Percentiles rank a stretch among this genome's conserved stretches.
Evolutionary conservation across 1,284 basidiomycete genomes (phyloP).

Genomic region (Filobasidium uniguttulatum): DNA sequence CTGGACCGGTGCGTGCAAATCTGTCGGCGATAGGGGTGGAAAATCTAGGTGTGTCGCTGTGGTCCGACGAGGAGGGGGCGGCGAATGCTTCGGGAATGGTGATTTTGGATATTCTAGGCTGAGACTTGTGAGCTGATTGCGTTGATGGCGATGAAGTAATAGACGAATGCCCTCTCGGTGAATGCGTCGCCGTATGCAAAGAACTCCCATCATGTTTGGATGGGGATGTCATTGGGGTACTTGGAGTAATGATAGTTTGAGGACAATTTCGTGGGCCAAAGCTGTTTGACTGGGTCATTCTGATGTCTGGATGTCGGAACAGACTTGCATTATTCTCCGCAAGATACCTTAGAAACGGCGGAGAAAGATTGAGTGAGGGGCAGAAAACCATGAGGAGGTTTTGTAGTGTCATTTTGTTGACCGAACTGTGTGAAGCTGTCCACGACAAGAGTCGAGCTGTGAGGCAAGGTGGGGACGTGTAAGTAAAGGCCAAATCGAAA

Average conservation of each 20-base stretch:
- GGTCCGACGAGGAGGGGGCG: background rate
- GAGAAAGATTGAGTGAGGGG: conserved; percentile 63
- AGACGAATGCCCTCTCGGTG: no score
- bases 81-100: conserved; percentile 11
- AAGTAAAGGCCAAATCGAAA: background rate
- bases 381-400: conserved; percentile 66
- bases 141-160: background rate
- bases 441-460: conserved; percentile 9
- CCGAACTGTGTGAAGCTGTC: conserved; percentile 43
- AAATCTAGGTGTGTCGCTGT: conserved; percentile 12
- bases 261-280: no score
- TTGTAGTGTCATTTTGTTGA: conserved; percentile 71
- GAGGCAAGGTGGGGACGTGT: conserved; percentile 4
- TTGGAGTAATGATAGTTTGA: no score
- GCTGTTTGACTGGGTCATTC: no score
- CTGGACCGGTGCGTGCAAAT: conserved; percentile 21
- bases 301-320: conserved; percentile 18
- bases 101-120: conserved; percentile 3
- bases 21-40: conserved; percentile 35
- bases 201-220: no score
- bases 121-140: background rate
- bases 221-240: no score
- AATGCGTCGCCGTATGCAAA: no score
- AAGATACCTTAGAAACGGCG: conserved; percentile 54
- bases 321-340: conserved; percentile 42